Base-by-base conservation (phyloP, 2,329 filamentous ascomycete species). In the Nigrospora oryzae region DNA sequence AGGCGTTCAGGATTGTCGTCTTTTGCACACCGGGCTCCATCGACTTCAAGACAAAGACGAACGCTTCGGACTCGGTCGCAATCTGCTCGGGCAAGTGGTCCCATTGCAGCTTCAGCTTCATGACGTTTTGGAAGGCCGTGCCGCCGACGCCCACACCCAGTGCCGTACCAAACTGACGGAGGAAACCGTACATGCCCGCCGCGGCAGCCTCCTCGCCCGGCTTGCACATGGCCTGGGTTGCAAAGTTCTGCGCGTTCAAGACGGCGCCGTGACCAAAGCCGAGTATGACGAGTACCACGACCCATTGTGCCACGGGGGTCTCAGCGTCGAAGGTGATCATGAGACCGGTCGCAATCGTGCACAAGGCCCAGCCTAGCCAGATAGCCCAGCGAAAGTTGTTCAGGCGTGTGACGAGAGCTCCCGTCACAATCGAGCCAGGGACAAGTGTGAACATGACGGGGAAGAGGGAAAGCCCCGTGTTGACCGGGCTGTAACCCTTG, bases 41-140 rank as follows among this genome's bases (percentile, higher is more conserved):
- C 3, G 4, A 6, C 3, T 28, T 33, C 7, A 45, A 19, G 3
- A 17, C n/a, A n/a, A 41, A 36, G 17, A 60, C 52, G 36, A 56
- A 60, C 40, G 46, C 51, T 37, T 58, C 57, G 16, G 56, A 46
- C 17, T 58, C 28, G 36, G 53, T 48, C 7, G 57, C 55, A 42
- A 66, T 64, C 11, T 50, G 46, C 11, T 51, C 49, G 1, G 62
- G 57, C 7, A 65, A 44, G 0, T 56, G 59, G 11, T 61, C 46
- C 47, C 52, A 54, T 11, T 47, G 39, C 2, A 66, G 57, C 51
- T 64, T 63, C 42, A 51, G 44, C 28, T 51, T 49, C 63, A 65
- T 65, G 40, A 64, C 53, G 50, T 69, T 69, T 42, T 69, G 67
- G 54, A 68, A 69, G 8, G 63, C 56, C 19, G 66, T 64, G 11